phyloP scores from a whole-genome alignment of 139 green algal species.

The Closterium sp. region DNA sequence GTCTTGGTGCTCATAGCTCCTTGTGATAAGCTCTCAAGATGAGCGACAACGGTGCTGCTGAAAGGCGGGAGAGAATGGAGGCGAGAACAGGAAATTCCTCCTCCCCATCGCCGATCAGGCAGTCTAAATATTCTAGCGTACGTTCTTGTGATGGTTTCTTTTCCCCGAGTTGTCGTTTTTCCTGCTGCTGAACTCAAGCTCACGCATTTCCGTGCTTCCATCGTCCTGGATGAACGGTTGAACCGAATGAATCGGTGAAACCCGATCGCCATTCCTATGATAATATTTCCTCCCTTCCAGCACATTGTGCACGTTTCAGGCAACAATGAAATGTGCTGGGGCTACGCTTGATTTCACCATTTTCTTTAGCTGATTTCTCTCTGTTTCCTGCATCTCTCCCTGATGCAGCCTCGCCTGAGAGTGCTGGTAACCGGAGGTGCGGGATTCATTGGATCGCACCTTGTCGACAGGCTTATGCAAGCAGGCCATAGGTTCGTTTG shows the following conservation, averaged over 20 bases:
- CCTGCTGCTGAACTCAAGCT: not conserved
- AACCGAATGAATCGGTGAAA: not conserved
- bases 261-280: not conserved
- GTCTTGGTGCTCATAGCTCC: not conserved
- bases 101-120: conserved; percentile 5
- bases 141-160: not conserved
- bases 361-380: not conserved
- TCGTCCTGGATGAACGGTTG: not conserved
- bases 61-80: conserved; percentile 1
- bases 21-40: not conserved
- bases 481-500: conserved; percentile 57
- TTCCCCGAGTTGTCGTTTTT: not conserved
- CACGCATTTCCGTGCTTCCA: not conserved
- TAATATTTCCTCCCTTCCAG: not conserved
- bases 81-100: not conserved
- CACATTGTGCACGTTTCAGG: not conserved
- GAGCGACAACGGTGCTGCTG: not conserved
- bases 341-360: not conserved
- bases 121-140: conserved; percentile 31
- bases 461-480: conserved; percentile 59
- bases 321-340: not conserved
- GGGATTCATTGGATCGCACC: conserved; percentile 94
- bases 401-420: conserved; percentile 43
- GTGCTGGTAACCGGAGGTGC: conserved; percentile 93
- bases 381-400: not conserved